Evolutionary conservation across 2,329 filamentous ascomycete genomes (phyloP).

Genomic region (Ophiocordyceps robertsii): DNA sequence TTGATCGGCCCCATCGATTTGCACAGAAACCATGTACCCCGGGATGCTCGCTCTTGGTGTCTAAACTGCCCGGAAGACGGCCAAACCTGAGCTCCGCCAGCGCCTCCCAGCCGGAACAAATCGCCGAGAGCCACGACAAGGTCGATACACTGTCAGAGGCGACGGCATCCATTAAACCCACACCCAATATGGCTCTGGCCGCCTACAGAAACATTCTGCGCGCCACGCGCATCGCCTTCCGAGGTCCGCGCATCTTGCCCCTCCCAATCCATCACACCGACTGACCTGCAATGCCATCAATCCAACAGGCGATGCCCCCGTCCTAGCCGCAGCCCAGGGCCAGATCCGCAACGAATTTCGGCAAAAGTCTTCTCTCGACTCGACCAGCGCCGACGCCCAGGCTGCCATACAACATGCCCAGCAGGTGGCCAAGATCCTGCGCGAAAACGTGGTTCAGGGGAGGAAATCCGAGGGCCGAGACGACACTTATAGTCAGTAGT

Average conservation of each 20-base stretch:
- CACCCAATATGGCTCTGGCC: constrained; percentile 53
- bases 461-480: constrained; percentile 27
- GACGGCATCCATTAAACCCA: too few relatives aligned
- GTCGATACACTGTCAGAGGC: too few relatives aligned
- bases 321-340: constrained; percentile 56
- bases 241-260: constrained; percentile 40
- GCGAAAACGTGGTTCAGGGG: constrained; percentile 84
- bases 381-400: constrained; percentile 42
- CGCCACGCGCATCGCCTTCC: constrained; percentile 69
- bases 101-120: too few relatives aligned
- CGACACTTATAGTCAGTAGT: constrained; percentile 47
- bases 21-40: too few relatives aligned
- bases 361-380: constrained; percentile 44
- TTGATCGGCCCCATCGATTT: too few relatives aligned
- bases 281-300: not conserved
- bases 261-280: not conserved
- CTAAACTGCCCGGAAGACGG: constrained; percentile 7
- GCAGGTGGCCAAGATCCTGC: constrained; percentile 67
- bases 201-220: constrained; percentile 76
- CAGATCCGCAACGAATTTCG: constrained; percentile 67
- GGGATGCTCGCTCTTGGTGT: too few relatives aligned
- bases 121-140: too few relatives aligned
- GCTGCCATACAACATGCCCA: constrained; percentile 65
- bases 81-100: constrained; percentile 10
- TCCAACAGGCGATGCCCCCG: constrained; percentile 51